Percentiles rank a stretch among this genome's conserved stretches.
These are phyloP conservation scores for Teunomyces barrocoloradensis DNA, from an alignment of 805 yeast genomes.

Conservation along the genomic window DNA sequence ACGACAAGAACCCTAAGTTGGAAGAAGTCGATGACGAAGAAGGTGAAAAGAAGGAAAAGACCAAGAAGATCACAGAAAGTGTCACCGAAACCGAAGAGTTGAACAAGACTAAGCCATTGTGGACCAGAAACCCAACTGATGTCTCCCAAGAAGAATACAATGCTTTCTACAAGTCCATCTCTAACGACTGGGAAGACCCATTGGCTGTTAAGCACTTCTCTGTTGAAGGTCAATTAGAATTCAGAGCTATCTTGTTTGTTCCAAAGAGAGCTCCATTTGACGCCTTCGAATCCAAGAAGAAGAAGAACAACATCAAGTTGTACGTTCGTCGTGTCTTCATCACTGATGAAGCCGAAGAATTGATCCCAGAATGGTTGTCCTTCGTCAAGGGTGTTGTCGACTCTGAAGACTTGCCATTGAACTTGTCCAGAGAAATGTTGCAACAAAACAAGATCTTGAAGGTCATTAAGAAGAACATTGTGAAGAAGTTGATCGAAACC, in stretches of 20 bases:
- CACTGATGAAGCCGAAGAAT: slow-evolving; percentile 99
- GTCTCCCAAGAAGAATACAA: slow-evolving; percentile 98
- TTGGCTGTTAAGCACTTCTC: slow-evolving; percentile 99
- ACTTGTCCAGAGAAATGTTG: slow-evolving; percentile 99
- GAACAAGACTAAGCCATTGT: slow-evolving; percentile 97
- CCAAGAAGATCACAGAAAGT: slow-evolving; percentile 86
- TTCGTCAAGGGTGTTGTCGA: slow-evolving; percentile 99
- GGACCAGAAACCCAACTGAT: slow-evolving; percentile 99
- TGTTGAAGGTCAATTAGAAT: slow-evolving; percentile 99
- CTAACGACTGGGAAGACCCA: slow-evolving; percentile 99
- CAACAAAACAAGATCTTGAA: slow-evolving; percentile 99
- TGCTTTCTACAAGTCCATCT: slow-evolving; percentile 98
- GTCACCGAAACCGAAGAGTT: slow-evolving; percentile 97
- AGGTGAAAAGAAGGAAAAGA: slow-evolving; percentile 62
- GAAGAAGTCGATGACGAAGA: slow-evolving; percentile 76
- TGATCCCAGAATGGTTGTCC: slow-evolving; percentile 97
- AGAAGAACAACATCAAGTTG: slow-evolving; percentile 97
- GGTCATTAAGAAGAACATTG: slow-evolving; percentile 98
- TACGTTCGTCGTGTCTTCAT: slow-evolving; percentile 99
- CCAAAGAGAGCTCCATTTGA: slow-evolving; percentile 99
- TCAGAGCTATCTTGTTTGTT: slow-evolving; percentile 94
- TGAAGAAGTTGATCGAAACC: slow-evolving; percentile 96
- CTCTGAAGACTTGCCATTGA: slow-evolving; percentile 98
- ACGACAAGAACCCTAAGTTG: slow-evolving; percentile 67
- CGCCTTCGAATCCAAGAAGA: slow-evolving; percentile 96